Evolutionary conservation across 2,329 filamentous ascomycete species (phyloP).

Genomic region (Fusarium piperis): DNA sequence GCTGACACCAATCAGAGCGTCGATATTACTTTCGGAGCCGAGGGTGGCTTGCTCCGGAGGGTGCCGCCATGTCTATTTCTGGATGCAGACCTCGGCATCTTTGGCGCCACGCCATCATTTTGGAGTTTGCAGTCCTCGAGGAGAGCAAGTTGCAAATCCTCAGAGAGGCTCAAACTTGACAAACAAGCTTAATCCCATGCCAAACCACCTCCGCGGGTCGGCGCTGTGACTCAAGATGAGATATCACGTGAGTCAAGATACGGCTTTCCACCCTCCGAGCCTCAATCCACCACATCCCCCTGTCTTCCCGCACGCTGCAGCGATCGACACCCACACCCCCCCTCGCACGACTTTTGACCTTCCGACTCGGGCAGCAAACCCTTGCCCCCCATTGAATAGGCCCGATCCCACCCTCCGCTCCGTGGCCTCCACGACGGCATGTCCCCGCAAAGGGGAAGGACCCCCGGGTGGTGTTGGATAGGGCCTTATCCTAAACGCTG

Average conservation of each 20-base stretch:
- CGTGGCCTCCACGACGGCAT: background rate
- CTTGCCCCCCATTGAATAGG: constrained; percentile 16
- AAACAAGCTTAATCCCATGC: background rate
- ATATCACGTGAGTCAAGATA: background rate
- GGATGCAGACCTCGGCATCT: constrained; percentile 8
- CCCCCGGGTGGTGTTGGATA: background rate
- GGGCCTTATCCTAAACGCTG: background rate
- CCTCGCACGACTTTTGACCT: constrained; percentile 25
- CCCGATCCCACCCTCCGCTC: constrained; percentile 10
- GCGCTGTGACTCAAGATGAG: background rate
- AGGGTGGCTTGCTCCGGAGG: background rate
- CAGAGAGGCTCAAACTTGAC: background rate
- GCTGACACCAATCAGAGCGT: constrained; percentile 4
- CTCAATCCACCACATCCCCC: background rate
- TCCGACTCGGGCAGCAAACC: constrained; percentile 19
- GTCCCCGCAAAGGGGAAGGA: constrained; percentile 28
- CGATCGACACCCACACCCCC: background rate
- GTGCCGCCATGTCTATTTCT: background rate
- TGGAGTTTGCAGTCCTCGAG: background rate
- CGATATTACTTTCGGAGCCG: constrained; percentile 16
- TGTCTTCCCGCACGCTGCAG: background rate
- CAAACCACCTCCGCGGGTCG: background rate
- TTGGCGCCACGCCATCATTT: background rate
- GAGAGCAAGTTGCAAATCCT: background rate
- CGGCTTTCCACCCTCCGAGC: background rate